Base-by-base conservation (phyloP, 139 green algal genomes). In the Desmodesmus armatus region DNA sequence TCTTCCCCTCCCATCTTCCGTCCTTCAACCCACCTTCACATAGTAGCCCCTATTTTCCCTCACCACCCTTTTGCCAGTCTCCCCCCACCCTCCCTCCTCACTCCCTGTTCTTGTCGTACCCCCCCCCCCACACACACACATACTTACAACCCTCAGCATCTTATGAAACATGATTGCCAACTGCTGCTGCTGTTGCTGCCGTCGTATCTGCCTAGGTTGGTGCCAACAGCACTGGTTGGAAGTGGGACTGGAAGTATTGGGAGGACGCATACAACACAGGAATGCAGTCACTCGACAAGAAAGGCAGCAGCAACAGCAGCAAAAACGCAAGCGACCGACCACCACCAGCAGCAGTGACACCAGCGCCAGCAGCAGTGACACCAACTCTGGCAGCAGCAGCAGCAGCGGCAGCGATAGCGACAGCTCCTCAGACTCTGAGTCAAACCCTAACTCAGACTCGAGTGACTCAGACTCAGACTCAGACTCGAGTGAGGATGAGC, bases 181-280 rank as follows among this genome's bases (percentile, higher is more conserved):
- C n/a, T n/a, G n/a, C n/a, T n/a, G n/a, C n/a, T n/a, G n/a, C n/a
- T n/a, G n/a, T n/a, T n/a, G n/a, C n/a, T n/a, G n/a, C n/a, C n/a
- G n/a, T n/a, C n/a, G n/a, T n/a, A n/a, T n/a, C n/a, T n/a, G n/a
- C n/a, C n/a, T 85, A 97, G 93, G 91, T 97, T 37, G 94, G 94
- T 69, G 92, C 81, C 31, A 83, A 85, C 21, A 44, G 37, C 3
- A 41, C 83, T 3, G 29, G 79, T 17, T 95, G 89, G 83, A 87
- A 92, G 29, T 97, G 94, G 94, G 89, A 90, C 1, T 79, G 89
- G 33, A 94, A 93, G 84, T 97, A 92, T 77, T 98, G 95, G 95
- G 95, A 98, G 84, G 84, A 90, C 33, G 94, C 94, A 0, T 98
- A 95, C 87, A 89, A 96, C 85, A 88, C 84, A 0, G 88, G 85